Evolutionary conservation across 257 asterid genomes (phyloP).

Genomic region (Plantago elongata): DNA sequence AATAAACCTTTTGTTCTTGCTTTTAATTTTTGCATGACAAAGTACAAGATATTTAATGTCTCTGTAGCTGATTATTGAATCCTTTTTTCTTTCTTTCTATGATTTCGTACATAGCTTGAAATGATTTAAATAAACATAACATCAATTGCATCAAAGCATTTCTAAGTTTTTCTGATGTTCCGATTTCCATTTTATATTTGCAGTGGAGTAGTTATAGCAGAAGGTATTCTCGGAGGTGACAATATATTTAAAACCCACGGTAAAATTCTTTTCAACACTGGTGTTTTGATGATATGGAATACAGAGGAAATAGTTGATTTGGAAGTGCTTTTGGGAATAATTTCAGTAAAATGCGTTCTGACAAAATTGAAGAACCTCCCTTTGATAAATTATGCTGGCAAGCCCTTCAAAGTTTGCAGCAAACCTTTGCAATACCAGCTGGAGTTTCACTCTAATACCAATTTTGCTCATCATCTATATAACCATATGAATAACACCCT

Average conservation of each 20-base stretch:
- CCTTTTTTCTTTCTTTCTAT: too few relatives aligned
- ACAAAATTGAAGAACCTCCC: slow-evolving; percentile 1
- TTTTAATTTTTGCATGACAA: too few relatives aligned
- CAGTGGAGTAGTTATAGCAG: slow-evolving; percentile 98
- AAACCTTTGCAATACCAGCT: not conserved
- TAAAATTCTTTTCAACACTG: slow-evolving; percentile 21
- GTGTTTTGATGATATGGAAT: not conserved
- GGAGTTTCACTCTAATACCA: not conserved
- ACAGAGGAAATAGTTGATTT: not conserved
- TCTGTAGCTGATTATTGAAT: too few relatives aligned
- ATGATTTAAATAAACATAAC: not conserved
- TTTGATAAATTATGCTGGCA: not conserved
- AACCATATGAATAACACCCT: not conserved
- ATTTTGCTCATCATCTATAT: not conserved
- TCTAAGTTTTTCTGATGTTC: slow-evolving; percentile 7
- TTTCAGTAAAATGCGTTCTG: not conserved
- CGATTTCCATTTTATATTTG: slow-evolving; percentile 26
- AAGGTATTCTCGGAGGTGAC: slow-evolving; percentile 54
- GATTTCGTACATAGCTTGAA: not conserved
- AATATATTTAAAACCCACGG: slow-evolving; percentile 60
- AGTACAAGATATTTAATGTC: too few relatives aligned
- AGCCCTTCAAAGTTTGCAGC: not conserved
- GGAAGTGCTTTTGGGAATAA: not conserved
- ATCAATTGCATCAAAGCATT: not conserved
- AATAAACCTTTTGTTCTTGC: too few relatives aligned